Evolutionary conservation across 2,329 filamentous ascomycete species (phyloP).

Genomic region (Nemania sp.): DNA sequence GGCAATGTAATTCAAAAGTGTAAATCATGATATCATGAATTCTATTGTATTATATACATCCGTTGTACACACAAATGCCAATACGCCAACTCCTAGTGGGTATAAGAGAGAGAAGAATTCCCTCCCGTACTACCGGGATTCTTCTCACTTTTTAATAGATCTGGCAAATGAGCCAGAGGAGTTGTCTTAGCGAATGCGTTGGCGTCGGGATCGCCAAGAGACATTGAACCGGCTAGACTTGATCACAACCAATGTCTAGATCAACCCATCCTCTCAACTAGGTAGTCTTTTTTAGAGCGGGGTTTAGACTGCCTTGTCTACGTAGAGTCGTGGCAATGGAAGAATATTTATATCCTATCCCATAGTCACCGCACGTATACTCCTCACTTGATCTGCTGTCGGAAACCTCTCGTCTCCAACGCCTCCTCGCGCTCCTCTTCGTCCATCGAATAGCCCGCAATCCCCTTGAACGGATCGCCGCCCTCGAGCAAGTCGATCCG

Average conservation of each 20-base stretch:
- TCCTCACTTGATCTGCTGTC: constrained; percentile 59
- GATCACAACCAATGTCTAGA: neutral
- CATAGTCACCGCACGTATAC: neutral
- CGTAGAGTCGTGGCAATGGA: neutral
- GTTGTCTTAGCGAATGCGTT: constrained; percentile 3
- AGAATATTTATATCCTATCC: neutral
- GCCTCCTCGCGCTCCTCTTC: constrained; percentile 57
- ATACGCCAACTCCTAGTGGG: constrained; percentile 30
- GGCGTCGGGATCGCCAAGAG: neutral
- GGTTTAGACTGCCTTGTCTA: neutral
- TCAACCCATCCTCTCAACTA: neutral
- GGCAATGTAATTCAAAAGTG: constrained; percentile 31
- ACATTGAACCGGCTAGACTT: neutral
- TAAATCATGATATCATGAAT: constrained; percentile 31
- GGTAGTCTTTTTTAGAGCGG: neutral
- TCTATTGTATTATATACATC: constrained; percentile 45
- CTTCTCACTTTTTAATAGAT: constrained; percentile 27
- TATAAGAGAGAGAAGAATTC: constrained; percentile 17
- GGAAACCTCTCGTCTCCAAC: constrained; percentile 62
- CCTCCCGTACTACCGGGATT: constrained; percentile 6
- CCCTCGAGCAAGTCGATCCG: constrained; percentile 80
- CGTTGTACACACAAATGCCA: constrained; percentile 50
- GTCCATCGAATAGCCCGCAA: constrained; percentile 58
- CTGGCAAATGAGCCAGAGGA: neutral
- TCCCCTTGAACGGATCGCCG: constrained; percentile 75